Evolutionary conservation across 768 basidiomycete species (phyloP).

Genomic region (Lactarius psammicola): DNA sequence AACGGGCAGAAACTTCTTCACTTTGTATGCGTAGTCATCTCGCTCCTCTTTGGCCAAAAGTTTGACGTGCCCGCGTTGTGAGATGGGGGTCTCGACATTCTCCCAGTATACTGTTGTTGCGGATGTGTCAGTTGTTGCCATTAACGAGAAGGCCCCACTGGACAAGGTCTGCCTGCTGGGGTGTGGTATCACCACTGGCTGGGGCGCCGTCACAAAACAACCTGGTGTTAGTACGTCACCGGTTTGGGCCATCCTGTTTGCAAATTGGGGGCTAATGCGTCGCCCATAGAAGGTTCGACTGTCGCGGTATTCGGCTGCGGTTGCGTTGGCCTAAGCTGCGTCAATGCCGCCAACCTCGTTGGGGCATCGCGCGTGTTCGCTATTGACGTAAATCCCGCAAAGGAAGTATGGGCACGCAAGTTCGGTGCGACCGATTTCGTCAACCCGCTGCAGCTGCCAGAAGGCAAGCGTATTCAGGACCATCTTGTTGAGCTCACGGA

Average conservation of each 20-base stretch:
- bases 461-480: constrained; percentile 86
- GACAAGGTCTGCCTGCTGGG: constrained; percentile 97
- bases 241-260: not conserved
- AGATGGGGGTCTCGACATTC: constrained; percentile 99
- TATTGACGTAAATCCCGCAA: constrained; percentile 82
- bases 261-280: not conserved
- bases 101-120: constrained; percentile 99
- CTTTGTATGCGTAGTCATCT: constrained; percentile 63
- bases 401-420: constrained; percentile 85
- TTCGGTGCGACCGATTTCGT: constrained; percentile 96
- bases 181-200: constrained; percentile 97
- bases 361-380: constrained; percentile 90
- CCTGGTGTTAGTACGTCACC: constrained; percentile 74
- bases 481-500: constrained; percentile 90
- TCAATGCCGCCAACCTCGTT: constrained; percentile 74
- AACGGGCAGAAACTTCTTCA: constrained; percentile 86
- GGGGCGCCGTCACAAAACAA: constrained; percentile 93
- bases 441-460: constrained; percentile 70
- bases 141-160: constrained; percentile 81
- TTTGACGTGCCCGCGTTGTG: constrained; percentile 1
- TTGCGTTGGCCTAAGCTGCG: constrained; percentile 91
- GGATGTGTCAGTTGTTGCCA: constrained; percentile 93
- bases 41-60: not conserved
- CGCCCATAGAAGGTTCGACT: constrained; percentile 63
- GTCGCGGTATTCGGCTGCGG: constrained; percentile 97